Conservation (phyloP, 257 asterid genomes). For the Nicotiana paniculata region DNA sequence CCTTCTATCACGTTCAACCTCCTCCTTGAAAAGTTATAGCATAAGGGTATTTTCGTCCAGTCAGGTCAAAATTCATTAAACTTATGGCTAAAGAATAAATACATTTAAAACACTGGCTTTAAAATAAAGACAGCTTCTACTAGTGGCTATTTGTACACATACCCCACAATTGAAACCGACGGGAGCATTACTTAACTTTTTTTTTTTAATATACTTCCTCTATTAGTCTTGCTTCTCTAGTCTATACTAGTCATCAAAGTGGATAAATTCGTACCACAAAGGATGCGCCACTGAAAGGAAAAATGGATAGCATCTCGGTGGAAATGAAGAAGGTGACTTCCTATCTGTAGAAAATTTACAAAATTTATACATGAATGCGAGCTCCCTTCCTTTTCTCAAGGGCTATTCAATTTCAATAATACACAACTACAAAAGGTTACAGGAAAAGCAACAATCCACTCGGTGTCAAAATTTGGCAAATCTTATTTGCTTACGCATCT, state of each 20-base stretch:
- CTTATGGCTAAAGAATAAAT: no score
- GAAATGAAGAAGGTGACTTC: background rate
- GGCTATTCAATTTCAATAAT: background rate
- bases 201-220: background rate
- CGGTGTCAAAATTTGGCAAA: background rate
- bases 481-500: slow-evolving; percentile 4
- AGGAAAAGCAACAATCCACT: background rate
- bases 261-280: background rate
- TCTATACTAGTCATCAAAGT: background rate
- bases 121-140: no score
- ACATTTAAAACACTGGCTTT: no score
- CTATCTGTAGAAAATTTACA: background rate
- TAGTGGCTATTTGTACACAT: no score
- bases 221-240: background rate
- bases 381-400: background rate
- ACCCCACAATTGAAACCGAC: no score
- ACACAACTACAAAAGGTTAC: background rate
- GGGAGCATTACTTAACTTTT: no score
- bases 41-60: no score
- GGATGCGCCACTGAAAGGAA: background rate
- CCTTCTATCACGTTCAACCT: no score
- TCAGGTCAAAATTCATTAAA: no score
- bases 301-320: background rate
- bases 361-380: background rate
- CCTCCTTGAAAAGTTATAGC: no score